Base-by-base conservation (phyloP, 1,284 basidiomycete species). In the Meripilus lineatus region DNA sequence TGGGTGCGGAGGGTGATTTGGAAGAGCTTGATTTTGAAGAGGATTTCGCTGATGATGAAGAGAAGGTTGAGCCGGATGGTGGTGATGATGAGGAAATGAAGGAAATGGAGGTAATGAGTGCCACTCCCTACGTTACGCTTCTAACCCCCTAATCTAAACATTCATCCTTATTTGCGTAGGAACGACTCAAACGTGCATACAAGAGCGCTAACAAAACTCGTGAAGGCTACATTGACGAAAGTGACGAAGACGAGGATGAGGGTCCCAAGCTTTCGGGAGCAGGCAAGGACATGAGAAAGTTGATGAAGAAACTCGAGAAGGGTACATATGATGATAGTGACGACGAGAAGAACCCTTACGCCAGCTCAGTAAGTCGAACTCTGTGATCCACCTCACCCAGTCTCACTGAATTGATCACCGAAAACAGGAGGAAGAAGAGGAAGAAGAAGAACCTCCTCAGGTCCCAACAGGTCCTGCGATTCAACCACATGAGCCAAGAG, bases 41-140 rank as follows among this genome's bases (percentile, higher is more conserved):
- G 55, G 84, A 87, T 15, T 86, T 91, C 57, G 84, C 84, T 17
- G 91, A 93, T 54, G 90, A 93, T 51, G 90, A 93, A 41, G 90
- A 93, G 58, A 81, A 79, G 58, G 74, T 81, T 60, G 73, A 81
- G 34, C 69, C 74, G 17, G 84, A 88, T 45, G n/a, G n/a, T n/a
- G 80, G 81, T 43, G 81, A 91, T 38, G 91, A 93, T 48, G 87
- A 91, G 46, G 87, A 91, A 58, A 76, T 82, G 30, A 92, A 88
- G 59, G 89, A 93, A 61, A 70, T 85, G n/a, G 89, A 91, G 74
- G 89, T 85, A 44, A n/a, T n/a, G n/a, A 23, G 70, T 62, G 33
- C 17, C 14, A 15, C 22, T 21, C 24, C 18, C 38, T 36, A 6
- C 17, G 20, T 8, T 5, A 24, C 17, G 32, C 26, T 21, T 45